phyloP scores from a whole-genome alignment of 305 asterid species.

The Rubia tinctorum region DNA sequence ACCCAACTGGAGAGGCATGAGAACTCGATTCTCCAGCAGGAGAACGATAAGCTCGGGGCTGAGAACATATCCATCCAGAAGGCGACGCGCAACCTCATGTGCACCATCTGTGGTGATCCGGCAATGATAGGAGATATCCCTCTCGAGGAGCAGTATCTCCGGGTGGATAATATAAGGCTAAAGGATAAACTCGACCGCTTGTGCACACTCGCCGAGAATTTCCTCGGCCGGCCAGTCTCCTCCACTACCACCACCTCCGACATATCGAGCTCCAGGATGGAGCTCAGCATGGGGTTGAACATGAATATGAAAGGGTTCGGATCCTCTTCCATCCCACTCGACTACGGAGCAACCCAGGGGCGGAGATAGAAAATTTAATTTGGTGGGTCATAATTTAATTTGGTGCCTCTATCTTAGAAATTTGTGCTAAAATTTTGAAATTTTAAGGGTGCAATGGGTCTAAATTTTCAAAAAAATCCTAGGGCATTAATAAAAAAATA shows the following conservation, averaged over 20 bases:
- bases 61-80: constrained; percentile 83
- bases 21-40: constrained; percentile 77
- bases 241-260: constrained; percentile 33
- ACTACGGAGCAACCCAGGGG: too few species aligned
- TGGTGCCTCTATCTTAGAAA: too few species aligned
- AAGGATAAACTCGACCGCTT: constrained; percentile 83
- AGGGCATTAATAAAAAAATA: too few species aligned
- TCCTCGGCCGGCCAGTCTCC: constrained; percentile 70
- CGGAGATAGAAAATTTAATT: too few species aligned
- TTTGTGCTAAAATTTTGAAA: too few species aligned
- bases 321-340: constrained; percentile 29
- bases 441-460: too few species aligned
- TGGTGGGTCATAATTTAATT: too few species aligned
- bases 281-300: constrained; percentile 67
- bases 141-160: constrained; percentile 79
- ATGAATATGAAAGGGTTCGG: constrained; percentile 57
- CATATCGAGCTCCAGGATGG: constrained; percentile 68
- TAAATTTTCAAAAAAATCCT: too few species aligned
- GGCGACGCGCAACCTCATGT: constrained; percentile 81
- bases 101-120: constrained; percentile 88
- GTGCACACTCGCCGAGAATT: constrained; percentile 76
- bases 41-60: constrained; percentile 83
- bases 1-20: constrained; percentile 92
- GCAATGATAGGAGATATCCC: constrained; percentile 83
- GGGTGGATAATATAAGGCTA: constrained; percentile 74